Percentiles rank a stretch among this genome's conserved stretches.
phyloP scores from a whole-genome alignment of 208 protist species.

The Willaertia magna region DNA sequence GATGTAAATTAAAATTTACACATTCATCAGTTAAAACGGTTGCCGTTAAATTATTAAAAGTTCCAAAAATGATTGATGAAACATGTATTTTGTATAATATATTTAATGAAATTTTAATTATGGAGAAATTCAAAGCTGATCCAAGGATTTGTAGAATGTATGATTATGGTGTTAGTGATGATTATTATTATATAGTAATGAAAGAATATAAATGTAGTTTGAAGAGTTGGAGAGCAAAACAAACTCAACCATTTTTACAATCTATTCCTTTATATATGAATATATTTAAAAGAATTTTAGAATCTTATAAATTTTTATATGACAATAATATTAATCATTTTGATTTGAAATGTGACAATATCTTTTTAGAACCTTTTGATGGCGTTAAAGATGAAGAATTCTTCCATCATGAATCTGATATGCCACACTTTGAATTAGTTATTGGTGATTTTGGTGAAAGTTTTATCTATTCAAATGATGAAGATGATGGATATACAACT shows the following conservation, averaged over 20 bases:
- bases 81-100: background rate
- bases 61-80: background rate
- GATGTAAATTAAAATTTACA: background rate
- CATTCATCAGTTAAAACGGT: background rate
- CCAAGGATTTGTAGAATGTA: conserved; percentile 39
- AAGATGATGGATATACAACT: conserved; percentile 42
- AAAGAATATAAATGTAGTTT: conserved; percentile 39
- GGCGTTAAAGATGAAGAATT: background rate
- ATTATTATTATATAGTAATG: conserved; percentile 61
- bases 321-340: conserved; percentile 42
- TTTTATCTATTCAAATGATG: conserved; percentile 32
- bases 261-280: conserved; percentile 33
- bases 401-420: conserved; percentile 2
- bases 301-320: conserved; percentile 18
- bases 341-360: conserved; percentile 50
- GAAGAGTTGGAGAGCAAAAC: conserved; percentile 39
- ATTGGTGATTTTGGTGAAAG: conserved; percentile 53
- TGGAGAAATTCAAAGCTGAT: conserved; percentile 42
- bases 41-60: background rate
- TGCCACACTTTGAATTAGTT: conserved; percentile 16
- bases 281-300: conserved; percentile 28
- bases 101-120: conserved; percentile 38
- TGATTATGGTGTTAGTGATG: conserved; percentile 50
- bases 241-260: conserved; percentile 20
- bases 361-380: conserved; percentile 30